A percentile compares a stretch with the other conserved stretches of the same genome.
Conservation (phyloP, 495 filamentous ascomycete genomes). For the Lasiosphaeria hispida region DNA sequence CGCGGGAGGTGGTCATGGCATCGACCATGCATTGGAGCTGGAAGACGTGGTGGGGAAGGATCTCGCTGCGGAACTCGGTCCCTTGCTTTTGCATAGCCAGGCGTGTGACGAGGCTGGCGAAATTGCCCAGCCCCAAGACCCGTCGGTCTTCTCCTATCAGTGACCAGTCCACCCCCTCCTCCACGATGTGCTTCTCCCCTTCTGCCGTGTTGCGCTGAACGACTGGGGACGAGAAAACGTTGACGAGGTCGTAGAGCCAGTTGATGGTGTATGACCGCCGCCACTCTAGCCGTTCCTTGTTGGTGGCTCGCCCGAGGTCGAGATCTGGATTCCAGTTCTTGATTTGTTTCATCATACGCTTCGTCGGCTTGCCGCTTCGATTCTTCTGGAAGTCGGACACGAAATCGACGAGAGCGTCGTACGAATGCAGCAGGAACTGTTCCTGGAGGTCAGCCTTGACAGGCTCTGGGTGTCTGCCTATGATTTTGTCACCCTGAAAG, state of each 20-base stretch:
- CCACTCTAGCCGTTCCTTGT: conserved; percentile 41
- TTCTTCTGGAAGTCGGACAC: conserved; percentile 46
- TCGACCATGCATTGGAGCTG: too few species aligned
- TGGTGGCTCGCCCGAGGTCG: conserved; percentile 36
- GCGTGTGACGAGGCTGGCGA: too few species aligned
- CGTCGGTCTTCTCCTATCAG: too few species aligned
- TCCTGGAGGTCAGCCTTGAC: conserved; percentile 37
- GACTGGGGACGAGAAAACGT: conserved; percentile 40
- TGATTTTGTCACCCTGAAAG: conserved; percentile 6
- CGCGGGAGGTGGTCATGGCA: too few species aligned
- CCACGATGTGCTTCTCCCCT: conserved; percentile 27
- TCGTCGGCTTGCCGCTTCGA: conserved; percentile 46
- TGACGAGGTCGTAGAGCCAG: conserved; percentile 52
- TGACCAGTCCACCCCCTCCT: too few species aligned
- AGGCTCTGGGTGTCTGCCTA: conserved; percentile 14
- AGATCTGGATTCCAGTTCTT: conserved; percentile 43
- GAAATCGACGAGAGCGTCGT: conserved; percentile 43
- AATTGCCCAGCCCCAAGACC: too few species aligned
- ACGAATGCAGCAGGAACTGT: conserved; percentile 41
- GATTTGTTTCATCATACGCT: conserved; percentile 38
- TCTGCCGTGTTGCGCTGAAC: conserved; percentile 37
- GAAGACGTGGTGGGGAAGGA: too few species aligned
- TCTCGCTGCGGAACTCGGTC: too few species aligned
- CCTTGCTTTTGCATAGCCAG: too few species aligned
- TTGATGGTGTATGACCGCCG: conserved; percentile 49